Evolutionary conservation across 257 asterid species (phyloP).

Genomic region (Knoxia roxburghii): DNA sequence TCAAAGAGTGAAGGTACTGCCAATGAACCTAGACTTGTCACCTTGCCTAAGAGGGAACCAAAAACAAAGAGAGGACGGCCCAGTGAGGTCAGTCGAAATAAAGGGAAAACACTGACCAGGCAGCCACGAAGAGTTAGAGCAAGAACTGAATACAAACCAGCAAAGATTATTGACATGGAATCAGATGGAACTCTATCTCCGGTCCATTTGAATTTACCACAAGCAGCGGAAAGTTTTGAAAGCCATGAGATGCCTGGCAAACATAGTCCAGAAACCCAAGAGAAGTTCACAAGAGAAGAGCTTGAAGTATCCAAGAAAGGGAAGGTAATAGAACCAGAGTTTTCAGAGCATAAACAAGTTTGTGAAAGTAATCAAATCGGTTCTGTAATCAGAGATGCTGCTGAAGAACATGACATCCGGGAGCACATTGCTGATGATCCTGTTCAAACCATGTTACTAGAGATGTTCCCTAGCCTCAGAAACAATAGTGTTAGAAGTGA

Average conservation of each 20-base stretch:
- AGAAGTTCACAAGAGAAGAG: slow-evolving; percentile 21
- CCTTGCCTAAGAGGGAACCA: slow-evolving; percentile 37
- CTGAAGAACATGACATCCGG: slow-evolving; percentile 19
- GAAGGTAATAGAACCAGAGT: slow-evolving; percentile 24
- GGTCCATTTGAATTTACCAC: slow-evolving; percentile 16
- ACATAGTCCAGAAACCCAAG: slow-evolving; percentile 20
- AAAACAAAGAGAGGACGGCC: slow-evolving; percentile 54
- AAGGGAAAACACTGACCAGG: slow-evolving; percentile 33
- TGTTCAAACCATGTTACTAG: slow-evolving; percentile 54
- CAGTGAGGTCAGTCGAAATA: slow-evolving; percentile 23
- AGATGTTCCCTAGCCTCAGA: slow-evolving; percentile 53
- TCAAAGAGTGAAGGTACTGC: slow-evolving; percentile 18
- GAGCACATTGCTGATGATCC: slow-evolving; percentile 51
- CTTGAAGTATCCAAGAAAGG: slow-evolving; percentile 24
- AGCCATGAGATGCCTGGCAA: slow-evolving; percentile 15
- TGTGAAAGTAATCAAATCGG: slow-evolving; percentile 23
- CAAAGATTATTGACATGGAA: slow-evolving; percentile 55
- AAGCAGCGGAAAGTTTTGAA: slow-evolving; percentile 25
- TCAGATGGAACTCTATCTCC: slow-evolving; percentile 43
- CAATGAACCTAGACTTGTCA: slow-evolving; percentile 33
- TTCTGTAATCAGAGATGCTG: slow-evolving; percentile 23
- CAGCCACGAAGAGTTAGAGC: slow-evolving; percentile 44
- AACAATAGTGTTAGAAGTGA: slow-evolving; percentile 4
- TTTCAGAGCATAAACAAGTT: slow-evolving; percentile 17
- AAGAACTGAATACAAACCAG: slow-evolving; percentile 46